These are phyloP conservation scores for Aspergillus biplanus DNA, from an alignment of 495 filamentous ascomycete species.

Conservation along the genomic window DNA sequence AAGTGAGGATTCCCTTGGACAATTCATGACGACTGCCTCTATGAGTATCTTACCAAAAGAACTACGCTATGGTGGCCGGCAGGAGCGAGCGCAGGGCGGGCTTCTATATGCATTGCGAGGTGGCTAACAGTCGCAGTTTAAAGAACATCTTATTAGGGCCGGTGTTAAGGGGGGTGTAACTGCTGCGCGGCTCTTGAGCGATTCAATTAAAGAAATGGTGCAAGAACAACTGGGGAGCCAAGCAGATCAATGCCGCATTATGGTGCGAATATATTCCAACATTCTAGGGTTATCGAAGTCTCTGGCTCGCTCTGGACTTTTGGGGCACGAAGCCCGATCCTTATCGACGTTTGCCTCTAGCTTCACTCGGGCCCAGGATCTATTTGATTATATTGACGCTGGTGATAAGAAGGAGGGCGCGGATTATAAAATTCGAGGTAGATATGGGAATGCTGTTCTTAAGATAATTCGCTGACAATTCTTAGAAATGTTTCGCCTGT, in stretches of 20 bases:
- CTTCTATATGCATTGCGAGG: too few species aligned
- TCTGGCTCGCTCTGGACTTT: slow-evolving; percentile 51
- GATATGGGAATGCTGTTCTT: neutral
- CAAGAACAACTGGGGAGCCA: slow-evolving; percentile 49
- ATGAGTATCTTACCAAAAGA: too few species aligned
- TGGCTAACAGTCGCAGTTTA: slow-evolving; percentile 43
- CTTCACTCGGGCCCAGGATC: slow-evolving; percentile 61
- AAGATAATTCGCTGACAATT: neutral
- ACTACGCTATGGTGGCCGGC: too few species aligned
- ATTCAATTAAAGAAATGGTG: slow-evolving; percentile 51
- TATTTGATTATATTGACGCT: slow-evolving; percentile 66
- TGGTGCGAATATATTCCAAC: slow-evolving; percentile 66
- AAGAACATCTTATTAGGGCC: slow-evolving; percentile 54
- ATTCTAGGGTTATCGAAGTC: slow-evolving; percentile 55
- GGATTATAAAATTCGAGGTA: slow-evolving; percentile 62
- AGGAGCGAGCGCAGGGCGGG: too few species aligned
- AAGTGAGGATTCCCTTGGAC: too few species aligned
- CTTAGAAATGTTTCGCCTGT: slow-evolving; percentile 59
- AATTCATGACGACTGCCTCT: too few species aligned
- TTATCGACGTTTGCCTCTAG: slow-evolving; percentile 57
- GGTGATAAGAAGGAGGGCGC: slow-evolving; percentile 65
- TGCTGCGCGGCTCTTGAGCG: slow-evolving; percentile 57
- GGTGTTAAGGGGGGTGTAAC: slow-evolving; percentile 59
- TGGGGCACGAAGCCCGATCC: slow-evolving; percentile 55
- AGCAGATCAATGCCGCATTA: slow-evolving; percentile 57